These are phyloP conservation scores for Limonomyces culmigenus DNA, from an alignment of 1,284 basidiomycete genomes.

Conservation along the genomic window DNA sequence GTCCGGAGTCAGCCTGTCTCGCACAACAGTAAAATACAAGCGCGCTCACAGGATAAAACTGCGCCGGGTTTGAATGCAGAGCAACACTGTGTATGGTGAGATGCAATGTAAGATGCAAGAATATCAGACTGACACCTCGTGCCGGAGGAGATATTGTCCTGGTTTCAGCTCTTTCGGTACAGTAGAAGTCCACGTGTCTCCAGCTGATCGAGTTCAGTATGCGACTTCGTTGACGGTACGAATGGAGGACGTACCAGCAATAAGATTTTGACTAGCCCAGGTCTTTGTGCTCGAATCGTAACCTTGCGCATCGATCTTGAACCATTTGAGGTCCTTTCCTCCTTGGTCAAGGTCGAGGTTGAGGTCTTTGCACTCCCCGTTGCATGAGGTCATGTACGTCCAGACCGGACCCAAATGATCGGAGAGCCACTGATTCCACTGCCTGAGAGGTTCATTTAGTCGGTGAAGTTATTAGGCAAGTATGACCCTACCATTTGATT, in stretches of 20 bases:
- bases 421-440: background rate
- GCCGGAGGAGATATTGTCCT: conserved; percentile 21
- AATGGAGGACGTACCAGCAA: conserved; percentile 11
- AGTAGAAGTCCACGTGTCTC: conserved; percentile 13
- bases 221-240: background rate
- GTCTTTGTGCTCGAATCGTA: conserved; percentile 12
- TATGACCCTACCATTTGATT: conserved; percentile 11
- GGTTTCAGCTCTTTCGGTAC: conserved; percentile 17
- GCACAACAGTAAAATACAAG: too few species aligned
- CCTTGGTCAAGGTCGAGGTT: conserved; percentile 9
- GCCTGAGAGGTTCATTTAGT: conserved; percentile 10
- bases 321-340: conserved; percentile 16
- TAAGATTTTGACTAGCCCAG: conserved; percentile 17
- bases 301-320: conserved; percentile 19
- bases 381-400: conserved; percentile 21
- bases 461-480: too few species aligned
- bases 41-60: conserved; percentile 15
- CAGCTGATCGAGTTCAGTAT: conserved; percentile 7
- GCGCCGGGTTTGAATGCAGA: conserved; percentile 14
- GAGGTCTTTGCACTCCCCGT: conserved; percentile 17
- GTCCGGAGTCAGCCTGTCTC: too few species aligned
- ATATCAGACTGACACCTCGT: conserved; percentile 15
- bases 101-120: background rate
- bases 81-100: conserved; percentile 10
- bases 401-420: background rate